phyloP scores from a whole-genome alignment of 1,139 yeast species.

The Kodamaea anthophila region DNA sequence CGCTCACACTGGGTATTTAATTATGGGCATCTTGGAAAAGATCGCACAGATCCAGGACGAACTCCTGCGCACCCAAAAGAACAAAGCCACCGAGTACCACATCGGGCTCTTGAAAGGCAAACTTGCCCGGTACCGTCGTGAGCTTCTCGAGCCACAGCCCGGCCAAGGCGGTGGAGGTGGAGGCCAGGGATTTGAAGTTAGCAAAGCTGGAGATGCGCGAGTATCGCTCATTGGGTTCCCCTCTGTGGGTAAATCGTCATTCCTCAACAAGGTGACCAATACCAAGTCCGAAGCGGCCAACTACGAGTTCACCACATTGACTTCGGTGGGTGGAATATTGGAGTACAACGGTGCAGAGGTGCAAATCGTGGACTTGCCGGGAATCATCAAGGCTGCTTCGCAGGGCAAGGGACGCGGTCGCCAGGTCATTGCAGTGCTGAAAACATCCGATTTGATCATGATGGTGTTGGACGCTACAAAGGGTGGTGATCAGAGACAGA shows the following conservation, averaged over 20 bases:
- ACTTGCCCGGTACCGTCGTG: constrained; percentile 89
- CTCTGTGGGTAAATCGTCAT: constrained; percentile 93
- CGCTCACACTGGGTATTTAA: too few species aligned
- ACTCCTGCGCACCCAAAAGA: constrained; percentile 90
- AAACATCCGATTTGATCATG: constrained; percentile 86
- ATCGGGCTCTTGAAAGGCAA: constrained; percentile 91
- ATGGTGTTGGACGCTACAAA: constrained; percentile 97
- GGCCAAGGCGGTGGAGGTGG: constrained; percentile 55
- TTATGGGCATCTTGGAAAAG: constrained; percentile 45
- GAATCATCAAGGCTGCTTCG: constrained; percentile 93
- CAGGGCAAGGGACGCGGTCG: constrained; percentile 98
- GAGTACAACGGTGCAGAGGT: constrained; percentile 96
- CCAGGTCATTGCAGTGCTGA: constrained; percentile 93
- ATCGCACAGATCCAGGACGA: constrained; percentile 90
- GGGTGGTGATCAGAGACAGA: constrained; percentile 79
- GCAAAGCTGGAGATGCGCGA: constrained; percentile 94
- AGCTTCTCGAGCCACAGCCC: constrained; percentile 84
- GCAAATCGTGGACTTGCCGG: constrained; percentile 94
- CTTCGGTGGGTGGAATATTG: constrained; percentile 93
- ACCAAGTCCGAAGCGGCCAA: constrained; percentile 94
- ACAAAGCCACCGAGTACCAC: constrained; percentile 97
- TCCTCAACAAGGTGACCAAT: constrained; percentile 79
- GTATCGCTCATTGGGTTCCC: constrained; percentile 96
- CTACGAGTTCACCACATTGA: constrained; percentile 91
- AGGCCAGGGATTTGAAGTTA: constrained; percentile 92